Base-by-base conservation (phyloP, 2,329 filamentous ascomycete genomes). In the Akanthomyces uredinophilus region DNA sequence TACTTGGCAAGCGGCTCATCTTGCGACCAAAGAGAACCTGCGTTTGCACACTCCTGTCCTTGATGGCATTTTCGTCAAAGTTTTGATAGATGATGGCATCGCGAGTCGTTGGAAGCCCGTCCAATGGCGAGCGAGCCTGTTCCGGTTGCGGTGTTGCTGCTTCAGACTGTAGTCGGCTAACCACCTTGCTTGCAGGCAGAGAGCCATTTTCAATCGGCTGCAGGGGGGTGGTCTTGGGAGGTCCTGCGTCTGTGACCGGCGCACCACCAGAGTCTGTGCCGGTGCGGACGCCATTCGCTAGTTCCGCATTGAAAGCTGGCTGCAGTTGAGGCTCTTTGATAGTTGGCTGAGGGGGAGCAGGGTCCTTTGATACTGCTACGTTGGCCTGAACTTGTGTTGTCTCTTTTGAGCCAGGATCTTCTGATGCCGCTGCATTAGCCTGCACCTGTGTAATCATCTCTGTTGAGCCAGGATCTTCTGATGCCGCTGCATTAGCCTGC, bases 71-170 rank as follows among this genome's bases (percentile, higher is more conserved):
- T 50, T 83, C 79, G 67, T 86, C 78, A 68, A 87, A 86, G 65
- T 84, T 85, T 60, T 85, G 83, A 37, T 84, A 79, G 54, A 86
- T 81, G 64, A 86, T 83, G 71, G 83, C 80, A 67, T 82, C 82
- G 43, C 83, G 80, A 63, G 84, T 81, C 52, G 87, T 81, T 64
- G 66, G 65, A 54, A 67, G 50, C 18, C 56, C 56, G 3, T 68
- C 73, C 20, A 71, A 67, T 3, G 69, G 67, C 6, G 66, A 71
- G 66, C 62, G 57, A 29, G 65, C 59, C 29, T 63, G 53, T 39
- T 64, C 50, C 41, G 69, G 67, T 29, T 68, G 60, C 32, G 68
- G 67, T 20, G 65, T 44, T 8, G 64, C 63, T 61, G 66, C 60
- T 62, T 65, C 51, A 57, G 64, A 50, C 60, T 35, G 46, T 37